Percentiles rank a stretch among this genome's conserved stretches.
These are phyloP conservation scores for Salicornia ramosissima DNA, from an alignment of 148 eudicot species.

Conservation along the genomic window DNA sequence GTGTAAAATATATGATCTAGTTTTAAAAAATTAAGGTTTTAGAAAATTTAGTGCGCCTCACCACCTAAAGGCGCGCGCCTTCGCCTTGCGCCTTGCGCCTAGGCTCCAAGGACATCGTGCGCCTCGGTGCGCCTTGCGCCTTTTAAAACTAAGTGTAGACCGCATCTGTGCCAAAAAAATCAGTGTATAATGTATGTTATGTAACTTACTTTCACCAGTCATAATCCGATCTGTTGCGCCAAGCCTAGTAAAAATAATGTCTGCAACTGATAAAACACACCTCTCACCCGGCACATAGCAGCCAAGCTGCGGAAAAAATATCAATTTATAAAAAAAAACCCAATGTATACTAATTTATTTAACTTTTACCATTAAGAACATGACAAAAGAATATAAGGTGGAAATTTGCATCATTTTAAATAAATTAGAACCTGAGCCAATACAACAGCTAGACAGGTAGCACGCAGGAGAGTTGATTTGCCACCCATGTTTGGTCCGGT, in stretches of 20 bases:
- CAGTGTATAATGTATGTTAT: background rate
- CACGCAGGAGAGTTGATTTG: slow-evolving; percentile 92
- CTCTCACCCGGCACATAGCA: slow-evolving; percentile 86
- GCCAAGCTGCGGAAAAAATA: slow-evolving; percentile 61
- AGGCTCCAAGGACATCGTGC: too few species aligned
- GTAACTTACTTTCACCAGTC: slow-evolving; percentile 93
- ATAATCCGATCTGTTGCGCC: slow-evolving; percentile 97
- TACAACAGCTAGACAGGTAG: slow-evolving; percentile 82
- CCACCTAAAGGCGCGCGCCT: too few species aligned
- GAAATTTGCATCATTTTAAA: background rate
- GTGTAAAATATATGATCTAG: too few species aligned
- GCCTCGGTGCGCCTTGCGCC: too few species aligned
- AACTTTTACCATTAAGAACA: background rate
- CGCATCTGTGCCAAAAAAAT: slow-evolving; percentile 3
- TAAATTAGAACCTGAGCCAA: slow-evolving; percentile 66
- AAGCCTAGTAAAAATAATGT: slow-evolving; percentile 92
- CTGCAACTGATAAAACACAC: slow-evolving; percentile 73
- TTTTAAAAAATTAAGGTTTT: too few species aligned
- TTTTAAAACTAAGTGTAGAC: too few species aligned
- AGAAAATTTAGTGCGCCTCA: too few species aligned
- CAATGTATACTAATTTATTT: background rate
- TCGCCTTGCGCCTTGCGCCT: too few species aligned
- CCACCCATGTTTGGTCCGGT: slow-evolving; percentile 99
- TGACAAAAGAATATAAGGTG: background rate
- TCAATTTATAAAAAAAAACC: slow-evolving; percentile 12